These are phyloP conservation scores for Seiridium unicorne DNA, from an alignment of 2,329 filamentous ascomycete species.

Conservation along the genomic window DNA sequence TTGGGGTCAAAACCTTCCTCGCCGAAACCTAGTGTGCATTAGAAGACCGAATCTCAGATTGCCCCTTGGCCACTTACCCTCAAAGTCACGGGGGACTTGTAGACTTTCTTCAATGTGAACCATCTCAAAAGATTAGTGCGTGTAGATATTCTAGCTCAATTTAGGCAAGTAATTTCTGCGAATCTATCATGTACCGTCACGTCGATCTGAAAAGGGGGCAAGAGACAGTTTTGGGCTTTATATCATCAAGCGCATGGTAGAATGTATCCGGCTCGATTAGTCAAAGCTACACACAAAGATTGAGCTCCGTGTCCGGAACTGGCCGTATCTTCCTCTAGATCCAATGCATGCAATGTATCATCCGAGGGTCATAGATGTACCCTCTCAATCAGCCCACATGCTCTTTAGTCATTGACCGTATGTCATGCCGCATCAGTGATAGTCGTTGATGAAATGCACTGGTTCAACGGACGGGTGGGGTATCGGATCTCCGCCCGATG, in stretches of 20 bases:
- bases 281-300: background rate
- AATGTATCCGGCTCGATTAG: too few species aligned
- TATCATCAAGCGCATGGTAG: too few species aligned
- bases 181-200: too few species aligned
- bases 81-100: slow-evolving; percentile 20
- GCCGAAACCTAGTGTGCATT: slow-evolving; percentile 13
- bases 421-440: background rate
- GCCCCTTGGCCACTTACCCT: slow-evolving; percentile 13
- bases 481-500: background rate
- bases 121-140: slow-evolving; percentile 3
- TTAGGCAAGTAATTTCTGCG: too few species aligned
- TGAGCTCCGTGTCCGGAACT: background rate
- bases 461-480: background rate
- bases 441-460: background rate
- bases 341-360: background rate
- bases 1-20: slow-evolving; percentile 20
- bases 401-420: background rate
- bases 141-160: too few species aligned
- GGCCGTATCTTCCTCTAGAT: background rate
- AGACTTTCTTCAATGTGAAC: slow-evolving; percentile 15
- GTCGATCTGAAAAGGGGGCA: too few species aligned
- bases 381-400: background rate
- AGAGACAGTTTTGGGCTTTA: too few species aligned
- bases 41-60: background rate
- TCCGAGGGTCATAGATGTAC: background rate